Evolutionary conservation across 2,329 filamentous ascomycete species (phyloP).

Genomic region (Apiospora aurea): DNA sequence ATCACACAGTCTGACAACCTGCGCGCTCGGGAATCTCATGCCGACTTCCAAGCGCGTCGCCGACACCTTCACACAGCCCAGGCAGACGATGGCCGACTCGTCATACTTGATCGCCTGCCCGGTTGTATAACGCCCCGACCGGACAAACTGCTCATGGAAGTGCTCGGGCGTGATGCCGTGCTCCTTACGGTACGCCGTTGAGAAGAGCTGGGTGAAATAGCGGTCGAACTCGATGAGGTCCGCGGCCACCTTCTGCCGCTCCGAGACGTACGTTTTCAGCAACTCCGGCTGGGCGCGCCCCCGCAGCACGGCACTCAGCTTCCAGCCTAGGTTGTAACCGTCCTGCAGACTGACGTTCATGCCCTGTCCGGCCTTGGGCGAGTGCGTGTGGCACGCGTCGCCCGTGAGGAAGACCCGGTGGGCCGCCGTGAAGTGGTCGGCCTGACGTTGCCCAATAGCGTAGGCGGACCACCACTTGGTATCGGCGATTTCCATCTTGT

Average conservation of each 20-base stretch:
- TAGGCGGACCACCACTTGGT: conserved; percentile 72
- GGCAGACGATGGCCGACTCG: conserved; percentile 54
- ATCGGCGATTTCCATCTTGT: conserved; percentile 59
- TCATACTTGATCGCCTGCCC: conserved; percentile 64
- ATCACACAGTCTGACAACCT: conserved; percentile 66
- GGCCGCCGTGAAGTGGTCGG: conserved; percentile 63
- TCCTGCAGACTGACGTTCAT: conserved; percentile 66
- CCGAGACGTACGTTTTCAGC: conserved; percentile 60
- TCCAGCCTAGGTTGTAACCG: conserved; percentile 56
- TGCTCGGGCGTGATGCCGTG: conserved; percentile 52
- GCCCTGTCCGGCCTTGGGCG: conserved; percentile 68
- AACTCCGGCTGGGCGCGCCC: conserved; percentile 50
- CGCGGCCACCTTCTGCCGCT: conserved; percentile 58
- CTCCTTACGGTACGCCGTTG: conserved; percentile 45
- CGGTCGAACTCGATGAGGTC: conserved; percentile 69
- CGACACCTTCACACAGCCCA: conserved; percentile 44
- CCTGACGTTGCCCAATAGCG: conserved; percentile 66
- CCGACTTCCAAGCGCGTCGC: conserved; percentile 54
- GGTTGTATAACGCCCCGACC: conserved; percentile 65
- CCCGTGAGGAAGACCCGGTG: conserved; percentile 67
- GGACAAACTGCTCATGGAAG: conserved; percentile 64
- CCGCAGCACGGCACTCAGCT: conserved; percentile 57
- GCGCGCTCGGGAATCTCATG: conserved; percentile 64
- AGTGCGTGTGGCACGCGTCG: conserved; percentile 70
- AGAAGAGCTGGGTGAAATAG: conserved; percentile 60